phyloP scores from a whole-genome alignment of 192 early-diverging fungal genomes.

The Chytriomyces confervae region DNA sequence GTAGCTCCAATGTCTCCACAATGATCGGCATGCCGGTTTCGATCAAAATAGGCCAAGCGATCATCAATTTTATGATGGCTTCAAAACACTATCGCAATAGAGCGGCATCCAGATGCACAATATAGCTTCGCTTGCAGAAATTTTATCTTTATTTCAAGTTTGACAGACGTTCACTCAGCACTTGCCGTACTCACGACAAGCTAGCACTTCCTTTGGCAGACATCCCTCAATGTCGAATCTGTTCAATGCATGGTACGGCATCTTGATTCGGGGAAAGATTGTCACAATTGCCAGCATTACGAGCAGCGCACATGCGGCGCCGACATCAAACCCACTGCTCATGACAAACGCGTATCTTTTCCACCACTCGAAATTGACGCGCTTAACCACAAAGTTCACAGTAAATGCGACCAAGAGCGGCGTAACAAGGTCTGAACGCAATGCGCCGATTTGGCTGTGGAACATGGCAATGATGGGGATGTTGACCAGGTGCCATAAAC shows the following conservation, averaged over 20 bases:
- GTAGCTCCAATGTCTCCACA: no score
- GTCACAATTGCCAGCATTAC: neutral
- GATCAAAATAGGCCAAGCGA: no score
- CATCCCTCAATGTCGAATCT: conserved; percentile 27
- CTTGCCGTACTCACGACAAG: no score
- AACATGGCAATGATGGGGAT: conserved; percentile 33
- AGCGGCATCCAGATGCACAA: no score
- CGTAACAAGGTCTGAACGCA: conserved; percentile 41
- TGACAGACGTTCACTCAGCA: no score
- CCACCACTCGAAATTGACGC: conserved; percentile 54
- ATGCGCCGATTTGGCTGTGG: conserved; percentile 1
- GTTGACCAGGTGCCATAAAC: conserved; percentile 38
- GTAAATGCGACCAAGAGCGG: conserved; percentile 54
- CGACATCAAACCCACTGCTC: conserved; percentile 63
- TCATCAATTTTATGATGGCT: no score
- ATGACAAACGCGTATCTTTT: conserved; percentile 59
- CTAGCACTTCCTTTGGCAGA: neutral
- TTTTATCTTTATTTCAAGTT: no score
- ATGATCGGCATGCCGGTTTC: no score
- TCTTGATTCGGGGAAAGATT: neutral
- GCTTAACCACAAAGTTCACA: conserved; percentile 50
- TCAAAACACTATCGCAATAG: no score
- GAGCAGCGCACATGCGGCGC: conserved; percentile 25
- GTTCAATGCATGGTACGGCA: conserved; percentile 22
- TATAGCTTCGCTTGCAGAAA: no score